These are phyloP conservation scores for Rhodosorus marinus DNA, from an alignment of 23 red algal genomes.

Conservation along the genomic window DNA sequence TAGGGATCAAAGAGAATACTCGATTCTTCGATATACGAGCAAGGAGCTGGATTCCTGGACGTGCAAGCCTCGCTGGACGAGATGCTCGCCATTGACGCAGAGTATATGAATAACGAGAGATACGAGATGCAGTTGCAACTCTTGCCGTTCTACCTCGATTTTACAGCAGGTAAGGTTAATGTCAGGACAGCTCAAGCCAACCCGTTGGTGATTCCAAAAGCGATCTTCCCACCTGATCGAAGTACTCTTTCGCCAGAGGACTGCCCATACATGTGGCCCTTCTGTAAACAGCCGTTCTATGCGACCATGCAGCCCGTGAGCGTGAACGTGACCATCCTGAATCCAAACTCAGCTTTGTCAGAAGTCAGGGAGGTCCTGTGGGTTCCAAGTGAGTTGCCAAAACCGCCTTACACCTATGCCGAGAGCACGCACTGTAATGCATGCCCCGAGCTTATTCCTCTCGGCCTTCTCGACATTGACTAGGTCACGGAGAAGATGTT, in stretches of 20 bases:
- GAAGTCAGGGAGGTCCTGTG: constrained; percentile 13
- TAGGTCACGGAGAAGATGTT: constrained; percentile 7
- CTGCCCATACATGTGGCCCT: constrained; percentile 74
- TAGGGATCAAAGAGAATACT: too few relatives aligned
- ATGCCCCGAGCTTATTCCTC: too few relatives aligned
- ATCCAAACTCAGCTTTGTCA: constrained; percentile 11
- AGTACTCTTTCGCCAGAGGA: too few relatives aligned
- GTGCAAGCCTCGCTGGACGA: constrained; percentile 28
- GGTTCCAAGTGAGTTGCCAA: too few relatives aligned
- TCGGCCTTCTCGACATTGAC: too few relatives aligned
- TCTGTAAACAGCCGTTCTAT: constrained; percentile 36
- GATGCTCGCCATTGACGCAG: constrained; percentile 13
- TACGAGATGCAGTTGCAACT: too few relatives aligned
- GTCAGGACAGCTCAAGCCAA: too few relatives aligned
- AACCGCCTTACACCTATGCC: too few relatives aligned
- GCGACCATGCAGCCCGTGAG: constrained; percentile 5
- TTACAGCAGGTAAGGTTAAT: constrained; percentile 4
- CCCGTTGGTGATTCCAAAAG: too few relatives aligned
- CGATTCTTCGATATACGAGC: constrained; percentile 56
- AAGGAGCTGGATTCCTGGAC: constrained; percentile 59
- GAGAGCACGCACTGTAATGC: too few relatives aligned
- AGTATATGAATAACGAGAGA: too few relatives aligned
- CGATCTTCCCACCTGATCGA: too few relatives aligned
- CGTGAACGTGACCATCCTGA: constrained; percentile 53
- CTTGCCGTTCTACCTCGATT: constrained; percentile 39